Conservation (phyloP, 192 early-diverging fungal species). For the Lobosporangium transversale region DNA sequence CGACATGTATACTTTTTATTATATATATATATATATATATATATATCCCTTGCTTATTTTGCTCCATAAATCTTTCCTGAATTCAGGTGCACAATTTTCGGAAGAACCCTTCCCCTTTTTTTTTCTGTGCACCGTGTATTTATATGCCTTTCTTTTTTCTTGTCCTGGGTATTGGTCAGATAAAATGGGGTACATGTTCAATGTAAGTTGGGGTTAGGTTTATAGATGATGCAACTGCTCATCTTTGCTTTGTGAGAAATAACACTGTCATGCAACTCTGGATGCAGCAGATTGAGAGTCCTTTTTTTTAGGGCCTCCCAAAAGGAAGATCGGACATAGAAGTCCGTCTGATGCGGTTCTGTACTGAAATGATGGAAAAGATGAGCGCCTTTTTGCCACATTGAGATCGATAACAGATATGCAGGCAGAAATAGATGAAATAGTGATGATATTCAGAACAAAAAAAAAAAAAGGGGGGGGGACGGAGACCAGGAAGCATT, state of each 20-base stretch:
- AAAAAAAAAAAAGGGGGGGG: background rate
- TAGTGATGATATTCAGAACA: background rate
- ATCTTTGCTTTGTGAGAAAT: too few relatives aligned
- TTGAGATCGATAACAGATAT: background rate
- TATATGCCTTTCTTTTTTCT: background rate
- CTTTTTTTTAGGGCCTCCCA: too few relatives aligned
- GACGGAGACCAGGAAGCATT: background rate
- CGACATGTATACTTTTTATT: background rate
- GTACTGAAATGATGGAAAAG: too few relatives aligned
- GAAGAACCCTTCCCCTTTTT: background rate
- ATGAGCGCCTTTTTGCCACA: constrained; percentile 1
- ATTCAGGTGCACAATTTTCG: background rate
- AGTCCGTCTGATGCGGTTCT: too few relatives aligned
- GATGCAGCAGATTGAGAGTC: too few relatives aligned
- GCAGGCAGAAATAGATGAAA: background rate
- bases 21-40: background rate
- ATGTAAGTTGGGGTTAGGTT: too few relatives aligned
- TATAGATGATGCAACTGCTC: too few relatives aligned
- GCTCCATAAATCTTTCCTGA: background rate
- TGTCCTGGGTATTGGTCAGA: background rate
- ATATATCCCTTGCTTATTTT: background rate
- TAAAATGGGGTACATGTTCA: background rate
- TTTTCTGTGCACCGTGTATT: background rate
- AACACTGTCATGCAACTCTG: too few relatives aligned
- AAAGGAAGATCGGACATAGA: too few relatives aligned